Evolutionary conservation across 495 filamentous ascomycete species (phyloP).

Genomic region (Parachaetomium inaequale): DNA sequence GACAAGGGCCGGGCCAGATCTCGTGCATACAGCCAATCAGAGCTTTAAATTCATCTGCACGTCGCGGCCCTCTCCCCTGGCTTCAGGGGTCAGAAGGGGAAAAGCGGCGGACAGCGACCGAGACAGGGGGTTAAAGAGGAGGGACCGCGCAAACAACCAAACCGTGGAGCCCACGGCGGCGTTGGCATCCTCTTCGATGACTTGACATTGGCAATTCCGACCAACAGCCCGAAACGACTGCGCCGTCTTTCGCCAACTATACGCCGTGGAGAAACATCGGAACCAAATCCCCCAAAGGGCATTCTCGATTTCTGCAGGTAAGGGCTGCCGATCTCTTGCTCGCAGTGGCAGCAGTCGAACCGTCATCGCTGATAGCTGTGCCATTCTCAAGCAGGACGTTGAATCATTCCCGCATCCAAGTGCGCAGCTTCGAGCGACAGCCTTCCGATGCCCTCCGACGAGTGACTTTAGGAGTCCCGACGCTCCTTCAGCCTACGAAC

Average conservation of each 20-base stretch:
- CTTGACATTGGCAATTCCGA: background rate
- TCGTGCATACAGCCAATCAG: slow-evolving; percentile 19
- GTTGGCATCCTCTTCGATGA: background rate
- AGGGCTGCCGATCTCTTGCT: background rate
- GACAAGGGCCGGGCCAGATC: background rate
- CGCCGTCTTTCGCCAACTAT: background rate
- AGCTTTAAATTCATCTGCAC: background rate
- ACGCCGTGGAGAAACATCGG: background rate
- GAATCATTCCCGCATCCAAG: background rate
- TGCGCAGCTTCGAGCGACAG: background rate
- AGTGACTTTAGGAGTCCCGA: slow-evolving; percentile 23
- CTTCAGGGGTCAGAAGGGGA: slow-evolving; percentile 19
- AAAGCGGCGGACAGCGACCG: slow-evolving; percentile 16
- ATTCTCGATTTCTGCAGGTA: background rate
- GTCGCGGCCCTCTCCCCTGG: slow-evolving; percentile 11
- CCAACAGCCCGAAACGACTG: slow-evolving; percentile 2
- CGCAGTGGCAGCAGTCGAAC: background rate
- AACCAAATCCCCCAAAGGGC: background rate
- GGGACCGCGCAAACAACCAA: slow-evolving; percentile 8
- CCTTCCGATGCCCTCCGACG: slow-evolving; percentile 16
- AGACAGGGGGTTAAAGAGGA: slow-evolving; percentile 15
- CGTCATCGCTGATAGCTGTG: background rate
- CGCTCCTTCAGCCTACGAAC: slow-evolving; percentile 19
- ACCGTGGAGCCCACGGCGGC: background rate
- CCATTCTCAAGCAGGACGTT: background rate